phyloP scores from a whole-genome alignment of 2,329 filamentous ascomycete species.

The Ascochyta lentis region DNA sequence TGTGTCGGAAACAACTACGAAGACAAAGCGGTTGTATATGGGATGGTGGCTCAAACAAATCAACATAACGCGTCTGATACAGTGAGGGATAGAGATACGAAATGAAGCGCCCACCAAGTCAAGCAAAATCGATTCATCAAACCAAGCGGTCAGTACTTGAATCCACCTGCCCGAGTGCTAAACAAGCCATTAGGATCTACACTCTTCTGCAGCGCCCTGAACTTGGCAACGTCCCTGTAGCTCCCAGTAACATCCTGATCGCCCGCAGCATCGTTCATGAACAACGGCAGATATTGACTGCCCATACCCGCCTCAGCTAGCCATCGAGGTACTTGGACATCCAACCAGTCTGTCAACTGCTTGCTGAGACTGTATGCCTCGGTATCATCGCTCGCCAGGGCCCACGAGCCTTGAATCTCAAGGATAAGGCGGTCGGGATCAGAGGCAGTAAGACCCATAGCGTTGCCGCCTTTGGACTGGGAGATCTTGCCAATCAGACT shows the following conservation, averaged over 20 bases:
- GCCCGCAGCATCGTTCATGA: conserved; percentile 33
- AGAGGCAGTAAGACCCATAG: conserved; percentile 30
- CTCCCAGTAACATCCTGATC: conserved; percentile 30
- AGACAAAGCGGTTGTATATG: too few relatives aligned
- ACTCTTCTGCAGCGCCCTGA: conserved; percentile 29
- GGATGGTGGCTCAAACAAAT: too few relatives aligned
- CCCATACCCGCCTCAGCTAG: conserved; percentile 30
- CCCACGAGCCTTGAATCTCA: conserved; percentile 31
- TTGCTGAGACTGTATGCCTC: conserved; percentile 20
- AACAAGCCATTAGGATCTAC: conserved; percentile 31
- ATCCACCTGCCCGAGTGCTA: conserved; percentile 29
- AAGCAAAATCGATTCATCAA: too few relatives aligned
- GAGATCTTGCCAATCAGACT: conserved; percentile 25
- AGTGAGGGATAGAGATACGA: too few relatives aligned
- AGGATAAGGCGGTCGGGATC: conserved; percentile 32
- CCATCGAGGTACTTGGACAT: conserved; percentile 29
- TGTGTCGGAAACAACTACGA: too few relatives aligned
- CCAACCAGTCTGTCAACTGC: conserved; percentile 32
- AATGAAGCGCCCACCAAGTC: too few relatives aligned
- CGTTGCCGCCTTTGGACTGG: conserved; percentile 31
- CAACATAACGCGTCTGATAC: too few relatives aligned
- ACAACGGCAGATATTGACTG: conserved; percentile 28
- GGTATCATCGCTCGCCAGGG: conserved; percentile 22
- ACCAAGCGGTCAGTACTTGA: conserved; percentile 22
- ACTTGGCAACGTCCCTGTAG: conserved; percentile 28